Evolutionary conservation across 2,329 filamentous ascomycete species (phyloP).

Genomic region (Alternaria burnsii): DNA sequence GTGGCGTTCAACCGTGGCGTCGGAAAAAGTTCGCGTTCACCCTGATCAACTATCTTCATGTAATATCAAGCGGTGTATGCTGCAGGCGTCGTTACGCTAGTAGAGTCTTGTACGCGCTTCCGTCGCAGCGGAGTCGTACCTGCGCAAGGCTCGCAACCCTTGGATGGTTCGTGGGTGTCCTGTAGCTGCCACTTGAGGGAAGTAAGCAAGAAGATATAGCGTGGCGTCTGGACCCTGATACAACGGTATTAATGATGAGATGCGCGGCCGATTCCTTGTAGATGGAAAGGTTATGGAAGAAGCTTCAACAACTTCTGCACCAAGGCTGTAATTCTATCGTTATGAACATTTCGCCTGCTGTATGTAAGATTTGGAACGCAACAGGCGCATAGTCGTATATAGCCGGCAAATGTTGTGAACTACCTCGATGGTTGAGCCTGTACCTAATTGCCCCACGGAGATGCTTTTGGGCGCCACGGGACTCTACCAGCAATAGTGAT

Average conservation of each 20-base stretch:
- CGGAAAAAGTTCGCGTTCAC: not conserved
- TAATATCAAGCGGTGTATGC: not conserved
- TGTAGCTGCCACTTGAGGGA: not conserved
- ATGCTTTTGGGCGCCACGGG: not conserved
- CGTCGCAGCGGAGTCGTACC: constrained; percentile 4
- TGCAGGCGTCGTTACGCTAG: constrained; percentile 1
- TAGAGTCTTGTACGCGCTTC: constrained; percentile 1
- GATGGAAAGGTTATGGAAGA: not conserved
- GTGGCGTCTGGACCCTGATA: not conserved
- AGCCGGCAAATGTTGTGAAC: not conserved
- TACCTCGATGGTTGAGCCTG: not conserved
- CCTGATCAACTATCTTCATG: not conserved
- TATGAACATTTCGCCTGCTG: not conserved
- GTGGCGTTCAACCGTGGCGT: constrained; percentile 5
- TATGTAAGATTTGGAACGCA: not conserved
- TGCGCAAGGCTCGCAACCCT: constrained; percentile 6
- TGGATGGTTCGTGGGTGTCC: not conserved
- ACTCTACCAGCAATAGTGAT: not conserved
- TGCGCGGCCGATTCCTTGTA: not conserved
- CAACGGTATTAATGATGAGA: not conserved
- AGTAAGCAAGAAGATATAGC: not conserved
- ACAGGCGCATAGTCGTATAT: not conserved
- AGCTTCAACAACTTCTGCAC: not conserved
- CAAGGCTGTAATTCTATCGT: not conserved
- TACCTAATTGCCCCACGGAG: not conserved